Evolutionary conservation across 192 early-diverging fungal genomes (phyloP), one percentile per base, ranked within the genome.

Genomic region (Thamnidium elegans): DNA sequence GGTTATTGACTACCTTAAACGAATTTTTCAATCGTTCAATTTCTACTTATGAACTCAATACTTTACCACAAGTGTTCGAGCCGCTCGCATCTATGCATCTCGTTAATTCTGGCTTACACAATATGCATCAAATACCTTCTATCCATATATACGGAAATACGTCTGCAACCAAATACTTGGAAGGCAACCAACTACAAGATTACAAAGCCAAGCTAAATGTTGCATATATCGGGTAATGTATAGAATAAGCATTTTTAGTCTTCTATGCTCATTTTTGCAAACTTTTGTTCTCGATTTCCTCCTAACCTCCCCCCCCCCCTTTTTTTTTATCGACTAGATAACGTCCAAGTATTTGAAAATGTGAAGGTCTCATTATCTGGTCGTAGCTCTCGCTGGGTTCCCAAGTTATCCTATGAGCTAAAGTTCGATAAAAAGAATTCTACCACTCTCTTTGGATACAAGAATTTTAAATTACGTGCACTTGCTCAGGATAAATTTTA

Each of bases 11-110:
- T 3, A 66, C 55, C 6, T 9, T 58, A 9, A 63, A 70, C 43
- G 68, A 70, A 31, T 61, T 70, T 30, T 70, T 47, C 43, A 54
- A 62, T 50, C 61, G 68, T 6, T 19, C 26, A 17, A 55, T 52
- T 52, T 58, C 20, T 13, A 19, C 55, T 4, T 32, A 62, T 36
- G 13, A 46, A 2, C 6, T 70, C 15, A 26, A 56, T 3, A 43
- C 47, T 10, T 56, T 70, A 32, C 44, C 61, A 56, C 44, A 62
- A 20, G n/a, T 64, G 1, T 6, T 13, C 1, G 4, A 21, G 10
- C 11, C 14, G 2, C 43, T 56, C 13, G 43, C 68, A 13, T 11
- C 36, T 5, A 51, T 34, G n/a, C 14, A 53, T 5, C 48, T 34
- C 6, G 21, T 64, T 11, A 42, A 64, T n/a, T 54, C 63, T 4